Base-by-base conservation (phyloP, 2,329 filamentous ascomycete genomes). In the Gremmenia infestans region DNA sequence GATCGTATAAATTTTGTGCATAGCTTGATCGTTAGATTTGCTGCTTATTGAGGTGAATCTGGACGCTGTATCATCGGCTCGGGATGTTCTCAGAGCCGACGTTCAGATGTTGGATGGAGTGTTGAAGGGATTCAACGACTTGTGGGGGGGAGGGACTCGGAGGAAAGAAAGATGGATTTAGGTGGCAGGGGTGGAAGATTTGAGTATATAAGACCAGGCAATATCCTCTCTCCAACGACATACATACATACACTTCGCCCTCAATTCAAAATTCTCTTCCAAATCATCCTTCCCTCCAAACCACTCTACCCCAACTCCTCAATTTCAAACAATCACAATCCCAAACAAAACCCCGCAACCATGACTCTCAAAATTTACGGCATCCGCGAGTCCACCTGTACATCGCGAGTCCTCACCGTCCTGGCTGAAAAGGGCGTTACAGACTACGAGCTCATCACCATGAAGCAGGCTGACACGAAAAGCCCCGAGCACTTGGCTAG, bases 301-400 rank as follows among this genome's bases (percentile, higher is more conserved):
- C 2, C 9, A 32, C 28, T 11, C 8, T 3, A 32, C 28, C 8
- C 11, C 28, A 32, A 32, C 28, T 32, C 28, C 28, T 11, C 2
- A 8, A 11, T 32, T 9, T 8, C 28, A 32, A 9, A 9, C 7
- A 19, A 19, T 19, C 19, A 19, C 19, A 11, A 8, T 9, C 28
- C 14, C 7, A 39, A 39, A 39, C 37, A 14, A 15, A 15, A 6
- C 37, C 14, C 5, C 48, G 43, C 51, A 50, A 65, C 55, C 48
- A 72, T 72, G 69, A 60, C 58, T 51, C 57, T 72, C 58, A 70
- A 70, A 56, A 50, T 72, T 43, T 59, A 71, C 57, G 70, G 71
- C 15, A 54, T 58, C 23, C 25, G 53, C 14, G 28, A 50, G 25
- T 67, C 69, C 42, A 65, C 60, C 43, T 71, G 69, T 61, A 58